These are phyloP conservation scores for Schizonepeta tenuifolia DNA, from an alignment of 257 asterid species.

Conservation along the genomic window DNA sequence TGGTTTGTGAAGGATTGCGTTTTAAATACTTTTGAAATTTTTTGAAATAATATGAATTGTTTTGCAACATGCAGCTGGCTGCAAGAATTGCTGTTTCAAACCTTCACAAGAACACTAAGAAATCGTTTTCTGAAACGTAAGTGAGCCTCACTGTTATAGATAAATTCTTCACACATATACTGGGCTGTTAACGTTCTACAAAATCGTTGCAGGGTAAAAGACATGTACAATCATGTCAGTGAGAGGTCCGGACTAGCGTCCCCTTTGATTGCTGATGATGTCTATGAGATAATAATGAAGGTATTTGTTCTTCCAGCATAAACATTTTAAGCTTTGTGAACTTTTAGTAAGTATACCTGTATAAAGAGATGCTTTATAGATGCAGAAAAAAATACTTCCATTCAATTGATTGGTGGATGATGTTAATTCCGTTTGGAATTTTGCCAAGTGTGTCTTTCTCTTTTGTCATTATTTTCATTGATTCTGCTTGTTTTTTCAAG, in stretches of 20 bases:
- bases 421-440: too few species aligned
- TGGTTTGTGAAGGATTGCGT: neutral
- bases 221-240: slow-evolving; percentile 77
- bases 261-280: slow-evolving; percentile 87
- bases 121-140: slow-evolving; percentile 97
- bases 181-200: neutral
- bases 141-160: slow-evolving; percentile 25
- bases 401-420: neutral
- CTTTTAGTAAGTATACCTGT: neutral
- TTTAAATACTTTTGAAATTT: neutral
- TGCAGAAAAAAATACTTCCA: neutral
- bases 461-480: neutral
- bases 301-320: slow-evolving; percentile 36
- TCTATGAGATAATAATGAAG: slow-evolving; percentile 84
- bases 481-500: neutral
- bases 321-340: neutral
- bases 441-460: too few species aligned
- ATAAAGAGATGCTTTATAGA: neutral
- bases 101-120: slow-evolving; percentile 95
- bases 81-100: slow-evolving; percentile 99
- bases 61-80: slow-evolving; percentile 65
- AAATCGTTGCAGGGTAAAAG: slow-evolving; percentile 62
- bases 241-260: slow-evolving; percentile 86
- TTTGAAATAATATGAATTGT: neutral
- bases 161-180: neutral